Percentiles rank a stretch among this genome's conserved stretches.
Conservation (phyloP, 768 basidiomycete species). For the Pisolithus tinctorius region DNA sequence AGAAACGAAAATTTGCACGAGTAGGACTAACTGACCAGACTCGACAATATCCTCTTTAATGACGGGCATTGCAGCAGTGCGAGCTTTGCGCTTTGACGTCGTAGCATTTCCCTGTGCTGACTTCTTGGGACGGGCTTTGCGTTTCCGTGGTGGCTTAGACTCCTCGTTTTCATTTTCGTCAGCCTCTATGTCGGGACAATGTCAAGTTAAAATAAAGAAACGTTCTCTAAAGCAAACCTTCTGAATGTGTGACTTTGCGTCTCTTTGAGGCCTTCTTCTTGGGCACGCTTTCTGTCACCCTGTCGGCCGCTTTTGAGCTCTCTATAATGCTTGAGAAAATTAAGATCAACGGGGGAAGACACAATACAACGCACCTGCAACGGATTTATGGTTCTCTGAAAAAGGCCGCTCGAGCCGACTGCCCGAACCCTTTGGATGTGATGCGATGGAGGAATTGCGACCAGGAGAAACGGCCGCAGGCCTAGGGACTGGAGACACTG, state of each 20-base stretch:
- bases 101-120: background rate
- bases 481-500: background rate
- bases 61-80: background rate
- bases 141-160: background rate
- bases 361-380: constrained; percentile 10
- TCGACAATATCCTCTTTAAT: background rate
- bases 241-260: background rate
- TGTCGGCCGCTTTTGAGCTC: background rate
- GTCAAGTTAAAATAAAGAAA: background rate
- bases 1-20: background rate
- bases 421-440: background rate
- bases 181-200: background rate
- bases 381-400: background rate
- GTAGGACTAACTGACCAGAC: background rate
- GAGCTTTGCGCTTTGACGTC: background rate
- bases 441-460: background rate
- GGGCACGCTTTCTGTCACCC: background rate
- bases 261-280: background rate
- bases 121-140: background rate
- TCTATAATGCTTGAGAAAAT: background rate
- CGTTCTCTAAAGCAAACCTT: background rate
- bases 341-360: background rate
- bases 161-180: background rate
- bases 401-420: background rate
- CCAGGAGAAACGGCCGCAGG: background rate